phyloP scores from a whole-genome alignment of 2,329 filamentous ascomycete genomes.

The Aspergillus unguis region DNA sequence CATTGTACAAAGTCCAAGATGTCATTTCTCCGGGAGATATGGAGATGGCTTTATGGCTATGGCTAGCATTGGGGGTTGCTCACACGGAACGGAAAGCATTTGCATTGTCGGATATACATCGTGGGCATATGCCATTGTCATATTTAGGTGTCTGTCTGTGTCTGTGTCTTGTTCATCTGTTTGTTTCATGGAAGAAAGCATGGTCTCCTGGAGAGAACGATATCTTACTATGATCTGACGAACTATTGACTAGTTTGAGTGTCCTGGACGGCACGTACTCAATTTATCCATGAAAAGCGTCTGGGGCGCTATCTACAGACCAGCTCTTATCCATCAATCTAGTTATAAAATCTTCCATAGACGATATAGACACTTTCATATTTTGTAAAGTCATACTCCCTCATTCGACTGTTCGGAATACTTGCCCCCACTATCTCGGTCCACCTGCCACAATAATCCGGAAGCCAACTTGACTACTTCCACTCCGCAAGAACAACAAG shows the following conservation, averaged over 20 bases:
- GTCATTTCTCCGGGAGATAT: slow-evolving; percentile 13
- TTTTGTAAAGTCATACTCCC: too few relatives aligned
- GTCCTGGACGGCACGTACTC: slow-evolving; percentile 15
- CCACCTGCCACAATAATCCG: slow-evolving; percentile 14
- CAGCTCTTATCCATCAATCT: too few relatives aligned
- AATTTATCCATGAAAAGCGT: slow-evolving; percentile 19
- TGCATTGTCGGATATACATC: slow-evolving; percentile 21
- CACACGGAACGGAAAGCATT: slow-evolving; percentile 14
- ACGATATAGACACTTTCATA: too few relatives aligned
- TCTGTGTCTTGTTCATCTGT: neutral
- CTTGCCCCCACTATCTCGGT: slow-evolving; percentile 11
- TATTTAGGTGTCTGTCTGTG: neutral
- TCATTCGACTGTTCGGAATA: slow-evolving; percentile 6
- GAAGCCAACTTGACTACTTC: slow-evolving; percentile 25
- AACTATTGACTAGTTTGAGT: slow-evolving; percentile 8
- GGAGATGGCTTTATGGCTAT: neutral
- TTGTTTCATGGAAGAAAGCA: neutral
- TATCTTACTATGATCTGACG: neutral
- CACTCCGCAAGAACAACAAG: slow-evolving; percentile 8
- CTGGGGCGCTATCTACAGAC: slow-evolving; percentile 17
- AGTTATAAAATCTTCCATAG: too few relatives aligned
- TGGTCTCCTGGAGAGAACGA: slow-evolving; percentile 10
- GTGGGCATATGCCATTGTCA: slow-evolving; percentile 13
- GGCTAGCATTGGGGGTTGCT: slow-evolving; percentile 20
- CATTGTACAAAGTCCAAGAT: slow-evolving; percentile 13